phyloP scores from a whole-genome alignment of 2,329 filamentous ascomycete genomes.

The Ampelomyces quisqualis region DNA sequence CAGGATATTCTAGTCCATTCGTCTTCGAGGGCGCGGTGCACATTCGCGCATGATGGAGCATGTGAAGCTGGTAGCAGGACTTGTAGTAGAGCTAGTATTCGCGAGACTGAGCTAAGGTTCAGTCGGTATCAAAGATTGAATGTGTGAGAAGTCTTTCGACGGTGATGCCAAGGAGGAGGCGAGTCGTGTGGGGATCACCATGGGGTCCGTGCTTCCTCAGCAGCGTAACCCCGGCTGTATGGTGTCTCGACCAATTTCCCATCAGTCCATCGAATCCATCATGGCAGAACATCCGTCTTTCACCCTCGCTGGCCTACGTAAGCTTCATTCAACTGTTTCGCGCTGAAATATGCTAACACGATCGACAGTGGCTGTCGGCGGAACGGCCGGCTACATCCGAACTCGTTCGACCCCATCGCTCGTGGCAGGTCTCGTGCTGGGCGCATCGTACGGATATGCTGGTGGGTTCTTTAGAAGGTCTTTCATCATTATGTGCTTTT shows the following conservation, averaged over 20 bases:
- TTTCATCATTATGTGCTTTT: too few species aligned
- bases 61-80: slow-evolving; percentile 74
- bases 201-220: neutral
- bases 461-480: too few species aligned
- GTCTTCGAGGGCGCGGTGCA: slow-evolving; percentile 70
- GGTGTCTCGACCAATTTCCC: neutral
- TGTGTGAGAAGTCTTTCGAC: neutral
- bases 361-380: slow-evolving; percentile 25
- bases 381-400: slow-evolving; percentile 31
- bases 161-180: neutral
- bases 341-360: slow-evolving; percentile 3
- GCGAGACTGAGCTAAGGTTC: slow-evolving; percentile 58
- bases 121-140: neutral
- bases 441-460: slow-evolving; percentile 28
- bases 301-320: slow-evolving; percentile 31
- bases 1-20: slow-evolving; percentile 70
- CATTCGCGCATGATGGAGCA: slow-evolving; percentile 87
- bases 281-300: slow-evolving; percentile 37
- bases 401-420: slow-evolving; percentile 33
- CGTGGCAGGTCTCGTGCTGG: slow-evolving; percentile 29
- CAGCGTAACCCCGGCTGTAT: neutral
- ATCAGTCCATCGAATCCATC: slow-evolving; percentile 1
- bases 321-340: slow-evolving; percentile 1
- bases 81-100: slow-evolving; percentile 80
- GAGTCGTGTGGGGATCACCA: neutral